Base-by-base conservation (phyloP, 495 filamentous ascomycete species). In the Bathelium albidoporum region DNA sequence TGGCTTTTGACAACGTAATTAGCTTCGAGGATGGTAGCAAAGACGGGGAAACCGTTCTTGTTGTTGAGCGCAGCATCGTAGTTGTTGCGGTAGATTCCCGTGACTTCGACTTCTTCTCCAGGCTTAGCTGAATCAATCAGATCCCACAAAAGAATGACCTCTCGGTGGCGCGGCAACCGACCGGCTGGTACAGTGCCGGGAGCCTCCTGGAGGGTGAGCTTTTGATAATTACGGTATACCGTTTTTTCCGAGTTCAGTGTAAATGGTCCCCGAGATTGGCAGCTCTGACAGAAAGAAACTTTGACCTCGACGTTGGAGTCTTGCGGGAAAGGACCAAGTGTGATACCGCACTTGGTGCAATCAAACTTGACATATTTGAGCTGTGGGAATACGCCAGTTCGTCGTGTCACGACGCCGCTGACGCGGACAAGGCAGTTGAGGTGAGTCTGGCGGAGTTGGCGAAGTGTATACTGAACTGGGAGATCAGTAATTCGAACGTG, bases 151-250 rank as follows among this genome's bases (percentile, higher is more conserved):
- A 99, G 83, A 67, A 99, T 89, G 20, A 97, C 91, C 72, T 99
- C 95, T 59, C 95, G 86, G 71, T 96, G 91, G 32, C 95, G 87
- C 2, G 95, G 95, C 36, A 99, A 86, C 75, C 95, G 91, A 66
- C 95, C 95, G 36, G 95, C 91, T 18, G 95, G 95, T 12, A 99
- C 95, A 1, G 95, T 97, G 41, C 95, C 95, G 26, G 95, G 95
- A 1, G 95, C 95, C 75, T 99, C 95, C 73, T 99, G 95, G 11
- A 99, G 82, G 1, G 94, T 99, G 71, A 99, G 78, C 70, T 96
- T 97, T 73, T 99, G 95, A 78, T 95, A 99, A 74, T 99, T 99
- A 59, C 95, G 86, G 78, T 97, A 99, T n/a, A 99, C 88, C 0
- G 95, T 99, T 81, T 96, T 92, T 76, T 99, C 94, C 1, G 90